Conservation (phyloP, 2,329 filamentous ascomycete genomes). For the Scedosporium boydii region DNA sequence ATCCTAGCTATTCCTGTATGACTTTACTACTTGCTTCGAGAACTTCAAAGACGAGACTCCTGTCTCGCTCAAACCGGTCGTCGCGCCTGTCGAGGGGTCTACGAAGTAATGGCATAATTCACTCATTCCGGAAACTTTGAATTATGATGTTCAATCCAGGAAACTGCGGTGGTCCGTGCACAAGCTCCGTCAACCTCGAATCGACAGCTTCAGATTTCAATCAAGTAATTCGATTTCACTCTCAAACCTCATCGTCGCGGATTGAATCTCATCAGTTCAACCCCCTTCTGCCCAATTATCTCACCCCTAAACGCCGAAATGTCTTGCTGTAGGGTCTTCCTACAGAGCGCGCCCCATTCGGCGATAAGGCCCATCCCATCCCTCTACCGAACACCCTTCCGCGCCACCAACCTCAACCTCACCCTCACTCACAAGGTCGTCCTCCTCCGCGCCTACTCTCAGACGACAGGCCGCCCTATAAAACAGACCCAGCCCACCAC, state of each 20-base stretch:
- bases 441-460: neutral
- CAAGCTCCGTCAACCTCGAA: neutral
- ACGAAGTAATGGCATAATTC: too few species aligned
- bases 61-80: too few species aligned
- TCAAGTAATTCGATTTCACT: neutral
- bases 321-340: neutral
- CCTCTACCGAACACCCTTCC: neutral
- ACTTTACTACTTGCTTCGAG: too few species aligned
- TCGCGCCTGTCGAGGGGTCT: too few species aligned
- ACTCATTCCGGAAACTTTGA: too few species aligned
- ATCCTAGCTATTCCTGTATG: too few species aligned
- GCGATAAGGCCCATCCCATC: neutral
- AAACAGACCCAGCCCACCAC: neutral
- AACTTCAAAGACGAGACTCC: too few species aligned
- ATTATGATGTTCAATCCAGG: neutral
- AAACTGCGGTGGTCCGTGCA: neutral
- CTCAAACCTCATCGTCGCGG: neutral
- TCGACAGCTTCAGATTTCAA: too few species aligned
- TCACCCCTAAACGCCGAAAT: neutral
- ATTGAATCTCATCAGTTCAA: neutral
- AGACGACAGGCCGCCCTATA: neutral
- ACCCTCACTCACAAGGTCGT: neutral
- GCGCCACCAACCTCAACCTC: neutral
- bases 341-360: neutral
- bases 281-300: neutral